Conservation (phyloP, 116 monocot genomes). For the Phalaenopsis hybrid region DNA sequence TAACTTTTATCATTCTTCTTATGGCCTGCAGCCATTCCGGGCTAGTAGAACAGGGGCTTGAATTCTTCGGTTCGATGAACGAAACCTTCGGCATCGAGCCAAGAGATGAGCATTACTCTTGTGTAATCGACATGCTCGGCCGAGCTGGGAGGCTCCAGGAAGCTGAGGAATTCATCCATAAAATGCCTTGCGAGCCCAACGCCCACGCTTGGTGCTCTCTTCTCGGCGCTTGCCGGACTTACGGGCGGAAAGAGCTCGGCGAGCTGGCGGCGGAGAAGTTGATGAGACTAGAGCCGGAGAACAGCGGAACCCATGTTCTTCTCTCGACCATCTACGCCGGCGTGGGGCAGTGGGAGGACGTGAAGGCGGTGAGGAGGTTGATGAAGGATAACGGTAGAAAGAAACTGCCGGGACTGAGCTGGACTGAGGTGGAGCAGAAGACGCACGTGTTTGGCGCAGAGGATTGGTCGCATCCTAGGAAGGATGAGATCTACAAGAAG, state of each 20-base stretch:
- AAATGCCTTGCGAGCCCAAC: conserved; percentile 49
- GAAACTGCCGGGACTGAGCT: conserved; percentile 52
- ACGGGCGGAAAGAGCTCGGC: conserved; percentile 24
- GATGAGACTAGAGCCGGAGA: conserved; percentile 38
- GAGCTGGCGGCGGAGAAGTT: conserved; percentile 52
- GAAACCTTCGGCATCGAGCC: conserved; percentile 21
- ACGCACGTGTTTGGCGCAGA: conserved; percentile 39
- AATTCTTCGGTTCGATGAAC: conserved; percentile 36
- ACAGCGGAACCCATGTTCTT: conserved; percentile 35
- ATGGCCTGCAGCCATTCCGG: conserved; percentile 51
- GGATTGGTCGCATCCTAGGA: conserved; percentile 33
- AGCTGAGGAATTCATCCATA: conserved; percentile 32
- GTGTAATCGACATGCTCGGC: conserved; percentile 44
- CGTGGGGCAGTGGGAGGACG: conserved; percentile 36
- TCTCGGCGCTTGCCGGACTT: conserved; percentile 41
- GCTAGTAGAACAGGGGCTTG: conserved; percentile 37
- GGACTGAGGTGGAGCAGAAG: conserved; percentile 43
- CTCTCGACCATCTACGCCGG: conserved; percentile 41
- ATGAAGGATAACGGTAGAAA: conserved; percentile 36
- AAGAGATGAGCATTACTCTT: conserved; percentile 39
- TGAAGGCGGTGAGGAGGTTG: conserved; percentile 34
- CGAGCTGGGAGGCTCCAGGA: conserved; percentile 44
- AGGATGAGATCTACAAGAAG: conserved; percentile 36
- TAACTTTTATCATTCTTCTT: conserved; percentile 35
- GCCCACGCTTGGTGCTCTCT: conserved; percentile 56